Base-by-base conservation (phyloP, 495 filamentous ascomycete species). In the Halenospora varia region DNA sequence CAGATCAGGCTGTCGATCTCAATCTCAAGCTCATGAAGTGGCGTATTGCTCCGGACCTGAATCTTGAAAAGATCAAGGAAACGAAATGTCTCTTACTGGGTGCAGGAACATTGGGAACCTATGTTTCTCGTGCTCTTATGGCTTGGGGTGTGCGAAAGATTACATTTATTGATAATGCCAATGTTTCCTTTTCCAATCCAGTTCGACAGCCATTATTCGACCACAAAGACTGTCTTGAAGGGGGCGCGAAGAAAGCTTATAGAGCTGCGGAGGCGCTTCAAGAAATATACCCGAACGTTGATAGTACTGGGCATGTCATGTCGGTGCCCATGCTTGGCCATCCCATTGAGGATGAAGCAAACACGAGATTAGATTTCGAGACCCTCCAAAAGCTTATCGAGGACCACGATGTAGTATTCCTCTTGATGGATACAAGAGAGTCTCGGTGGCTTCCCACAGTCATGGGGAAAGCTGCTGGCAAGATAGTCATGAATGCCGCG, bases 21-120 rank as follows among this genome's bases (percentile, higher is more conserved):
- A 98, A 98, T 65, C 78, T 97, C 57, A 97, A 97, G 72, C 80
- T 98, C 52, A 98, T 98, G 83, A 97, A 96, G 75, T 98, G 94
- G 94, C 85, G 94, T 23, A 89, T 98, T 55, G 89, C 92, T 18
- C 94, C 94, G 6, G 83, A 83, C 45, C 76, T 98, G 20, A 81
- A 97, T 67, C 84, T 98, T 11, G 90, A 96, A 10, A 84, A 80
- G 50, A 89, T 97, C 65, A 97, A 96, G 68, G 79, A 86, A 45
- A 93, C 94, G 6, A 96, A 85, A 62, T 98, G 94, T 66, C 82
- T 98, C 42, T 74, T 98, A 25, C 85, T 98, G n/a, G 94, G 94
- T 20, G 92, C 94, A 11, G 94, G 94, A 20, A 98, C 94, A 1
- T 81, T 98, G 15, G 94, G 94, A 25, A 90, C 89, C 53, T 96